Evolutionary conservation across 1,284 basidiomycete genomes (phyloP).

Genomic region (Hypsizygus ulmarius): DNA sequence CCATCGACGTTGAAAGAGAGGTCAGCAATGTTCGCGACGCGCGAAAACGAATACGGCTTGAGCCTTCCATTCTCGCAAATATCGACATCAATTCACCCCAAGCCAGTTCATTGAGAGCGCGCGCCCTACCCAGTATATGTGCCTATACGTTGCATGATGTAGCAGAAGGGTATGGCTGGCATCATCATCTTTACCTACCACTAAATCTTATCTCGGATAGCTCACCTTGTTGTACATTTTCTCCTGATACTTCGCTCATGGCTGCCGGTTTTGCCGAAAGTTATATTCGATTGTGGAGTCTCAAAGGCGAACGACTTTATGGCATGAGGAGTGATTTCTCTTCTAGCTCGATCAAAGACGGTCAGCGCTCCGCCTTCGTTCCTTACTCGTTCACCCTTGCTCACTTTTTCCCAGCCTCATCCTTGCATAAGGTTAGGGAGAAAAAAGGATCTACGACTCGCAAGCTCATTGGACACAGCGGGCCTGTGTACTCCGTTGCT

Average conservation of each 20-base stretch:
- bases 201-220: conserved; percentile 38
- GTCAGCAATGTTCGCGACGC: conserved; percentile 89
- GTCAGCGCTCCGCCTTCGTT: conserved; percentile 50
- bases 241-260: conserved; percentile 90
- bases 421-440: conserved; percentile 67
- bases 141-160: conserved; percentile 92
- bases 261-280: conserved; percentile 97
- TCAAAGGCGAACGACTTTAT: conserved; percentile 89
- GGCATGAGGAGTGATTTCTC: conserved; percentile 77
- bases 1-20: conserved; percentile 88
- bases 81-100: conserved; percentile 59
- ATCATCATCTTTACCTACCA: not conserved
- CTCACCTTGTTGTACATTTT: conserved; percentile 86
- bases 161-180: conserved; percentile 73
- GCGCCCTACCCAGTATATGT: conserved; percentile 85
- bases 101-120: conserved; percentile 50
- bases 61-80: conserved; percentile 62
- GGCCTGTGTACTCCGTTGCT: conserved; percentile 91
- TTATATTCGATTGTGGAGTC: conserved; percentile 92
- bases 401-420: conserved; percentile 42
- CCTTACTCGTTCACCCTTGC: conserved; percentile 4
- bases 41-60: conserved; percentile 84
- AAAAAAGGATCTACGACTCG: conserved; percentile 81
- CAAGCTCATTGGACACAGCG: conserved; percentile 95
- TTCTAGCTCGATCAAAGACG: conserved; percentile 62